Percentiles rank a stretch among this genome's conserved stretches.
Evolutionary conservation across 2,329 filamentous ascomycete species (phyloP).

Genomic region (Helotiales sp.): DNA sequence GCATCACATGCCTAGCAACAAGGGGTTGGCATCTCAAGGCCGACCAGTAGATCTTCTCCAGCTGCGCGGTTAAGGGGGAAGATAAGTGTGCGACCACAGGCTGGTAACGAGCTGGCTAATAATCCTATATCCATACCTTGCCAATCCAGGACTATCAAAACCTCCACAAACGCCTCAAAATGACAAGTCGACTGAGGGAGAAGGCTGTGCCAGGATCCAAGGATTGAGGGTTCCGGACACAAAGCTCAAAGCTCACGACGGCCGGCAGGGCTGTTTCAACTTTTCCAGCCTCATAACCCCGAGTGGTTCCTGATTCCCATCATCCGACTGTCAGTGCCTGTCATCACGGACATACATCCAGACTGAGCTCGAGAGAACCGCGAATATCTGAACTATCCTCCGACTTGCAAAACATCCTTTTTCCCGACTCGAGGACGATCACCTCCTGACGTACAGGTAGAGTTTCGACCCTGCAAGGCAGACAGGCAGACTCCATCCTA

Average conservation of each 20-base stretch:
- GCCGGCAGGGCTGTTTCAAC: neutral
- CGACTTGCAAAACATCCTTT: too few species aligned
- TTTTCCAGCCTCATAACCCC: neutral
- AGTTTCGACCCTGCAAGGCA: neutral
- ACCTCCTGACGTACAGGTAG: neutral
- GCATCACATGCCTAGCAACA: neutral
- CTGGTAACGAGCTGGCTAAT: too few species aligned
- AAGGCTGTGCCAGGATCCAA: neutral
- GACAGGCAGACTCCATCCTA: neutral
- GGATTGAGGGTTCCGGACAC: neutral
- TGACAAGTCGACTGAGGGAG: neutral
- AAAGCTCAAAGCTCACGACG: neutral
- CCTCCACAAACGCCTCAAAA: neutral
- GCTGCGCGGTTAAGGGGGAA: neutral
- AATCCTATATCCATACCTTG: too few species aligned
- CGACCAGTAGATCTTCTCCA: neutral
- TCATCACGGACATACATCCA: neutral
- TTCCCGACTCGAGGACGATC: neutral
- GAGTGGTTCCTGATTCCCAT: neutral
- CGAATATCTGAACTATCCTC: too few species aligned
- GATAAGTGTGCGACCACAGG: too few species aligned
- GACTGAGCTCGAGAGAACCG: neutral
- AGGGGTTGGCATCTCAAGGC: neutral
- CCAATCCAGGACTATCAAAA: neutral
- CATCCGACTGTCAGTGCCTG: neutral